These are phyloP conservation scores for Fusarium napiforme DNA, from an alignment of 2,329 filamentous ascomycete species.

Conservation along the genomic window DNA sequence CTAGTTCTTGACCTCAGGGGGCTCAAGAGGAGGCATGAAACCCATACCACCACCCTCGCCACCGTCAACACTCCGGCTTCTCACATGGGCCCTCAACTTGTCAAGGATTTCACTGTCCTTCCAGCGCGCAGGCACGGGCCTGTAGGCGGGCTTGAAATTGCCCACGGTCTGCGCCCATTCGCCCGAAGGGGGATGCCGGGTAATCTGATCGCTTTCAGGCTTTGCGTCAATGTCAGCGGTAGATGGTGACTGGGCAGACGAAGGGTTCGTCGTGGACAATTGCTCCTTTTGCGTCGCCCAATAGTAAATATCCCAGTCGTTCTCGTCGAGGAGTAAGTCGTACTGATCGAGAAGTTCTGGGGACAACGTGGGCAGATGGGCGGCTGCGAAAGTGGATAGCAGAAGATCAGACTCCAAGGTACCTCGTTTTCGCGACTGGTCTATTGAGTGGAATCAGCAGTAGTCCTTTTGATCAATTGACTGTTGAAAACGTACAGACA, in stretches of 20 bases:
- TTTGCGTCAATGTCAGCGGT: slow-evolving; percentile 29
- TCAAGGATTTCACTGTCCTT: slow-evolving; percentile 81
- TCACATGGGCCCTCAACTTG: slow-evolving; percentile 84
- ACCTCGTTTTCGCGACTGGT: slow-evolving; percentile 96
- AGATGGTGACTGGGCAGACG: slow-evolving; percentile 39
- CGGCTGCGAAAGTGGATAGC: slow-evolving; percentile 92
- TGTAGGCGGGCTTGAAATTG: slow-evolving; percentile 91
- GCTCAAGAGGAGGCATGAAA: slow-evolving; percentile 64
- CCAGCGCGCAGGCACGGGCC: slow-evolving; percentile 90
- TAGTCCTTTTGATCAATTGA: neutral
- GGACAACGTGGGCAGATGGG: slow-evolving; percentile 79
- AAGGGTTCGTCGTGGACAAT: slow-evolving; percentile 55
- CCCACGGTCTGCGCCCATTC: slow-evolving; percentile 98
- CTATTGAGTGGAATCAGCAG: slow-evolving; percentile 48
- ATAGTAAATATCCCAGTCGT: slow-evolving; percentile 99
- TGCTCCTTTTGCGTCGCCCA: slow-evolving; percentile 89
- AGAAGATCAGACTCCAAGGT: slow-evolving; percentile 96
- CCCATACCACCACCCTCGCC: slow-evolving; percentile 61
- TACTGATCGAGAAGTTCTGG: slow-evolving; percentile 81
- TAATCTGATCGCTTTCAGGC: slow-evolving; percentile 47
- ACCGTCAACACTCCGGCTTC: slow-evolving; percentile 61
- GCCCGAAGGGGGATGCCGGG: slow-evolving; percentile 60
- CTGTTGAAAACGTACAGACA: slow-evolving; percentile 61
- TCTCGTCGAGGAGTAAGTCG: slow-evolving; percentile 95
- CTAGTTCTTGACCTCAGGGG: slow-evolving; percentile 6